Evolutionary conservation across 2,329 filamentous ascomycete genomes (phyloP).

Genomic region (Alternaria gaisen): DNA sequence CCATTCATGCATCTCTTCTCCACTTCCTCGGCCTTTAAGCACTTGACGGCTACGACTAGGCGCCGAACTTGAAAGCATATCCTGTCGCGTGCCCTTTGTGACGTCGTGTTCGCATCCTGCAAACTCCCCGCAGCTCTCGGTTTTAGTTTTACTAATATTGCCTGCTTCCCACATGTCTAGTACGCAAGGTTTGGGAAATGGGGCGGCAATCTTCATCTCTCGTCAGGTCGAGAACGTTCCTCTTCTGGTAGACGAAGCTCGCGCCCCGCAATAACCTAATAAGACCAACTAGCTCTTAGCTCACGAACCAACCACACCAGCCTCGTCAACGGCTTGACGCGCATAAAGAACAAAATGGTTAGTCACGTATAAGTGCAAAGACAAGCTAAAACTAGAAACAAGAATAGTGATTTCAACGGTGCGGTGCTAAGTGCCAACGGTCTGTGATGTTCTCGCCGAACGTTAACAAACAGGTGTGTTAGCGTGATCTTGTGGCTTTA

Average conservation of each 20-base stretch:
- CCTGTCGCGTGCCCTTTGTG: not conserved
- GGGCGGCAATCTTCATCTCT: not conserved
- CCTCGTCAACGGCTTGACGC: not conserved
- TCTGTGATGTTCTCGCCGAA: not conserved
- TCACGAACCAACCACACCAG: not conserved
- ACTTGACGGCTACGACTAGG: not conserved
- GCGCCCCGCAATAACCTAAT: not conserved
- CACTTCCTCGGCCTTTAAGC: not conserved
- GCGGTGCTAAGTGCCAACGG: not conserved
- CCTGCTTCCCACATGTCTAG: not conserved
- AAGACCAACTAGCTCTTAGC: not conserved
- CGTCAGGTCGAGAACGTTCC: not conserved
- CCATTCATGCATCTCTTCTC: not conserved
- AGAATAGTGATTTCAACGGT: not conserved
- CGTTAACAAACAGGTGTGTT: not conserved
- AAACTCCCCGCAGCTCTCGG: not conserved
- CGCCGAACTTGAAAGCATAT: not conserved
- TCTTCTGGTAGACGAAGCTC: not conserved
- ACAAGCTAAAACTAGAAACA: not conserved
- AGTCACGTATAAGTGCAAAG: not conserved
- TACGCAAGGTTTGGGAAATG: not conserved
- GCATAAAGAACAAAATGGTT: not conserved
- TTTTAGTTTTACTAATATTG: not conserved
- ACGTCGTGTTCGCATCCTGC: not conserved
- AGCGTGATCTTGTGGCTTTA: not conserved